Conservation (phyloP, 768 basidiomycete species). For the Chalciporus sphaerocephalus region DNA sequence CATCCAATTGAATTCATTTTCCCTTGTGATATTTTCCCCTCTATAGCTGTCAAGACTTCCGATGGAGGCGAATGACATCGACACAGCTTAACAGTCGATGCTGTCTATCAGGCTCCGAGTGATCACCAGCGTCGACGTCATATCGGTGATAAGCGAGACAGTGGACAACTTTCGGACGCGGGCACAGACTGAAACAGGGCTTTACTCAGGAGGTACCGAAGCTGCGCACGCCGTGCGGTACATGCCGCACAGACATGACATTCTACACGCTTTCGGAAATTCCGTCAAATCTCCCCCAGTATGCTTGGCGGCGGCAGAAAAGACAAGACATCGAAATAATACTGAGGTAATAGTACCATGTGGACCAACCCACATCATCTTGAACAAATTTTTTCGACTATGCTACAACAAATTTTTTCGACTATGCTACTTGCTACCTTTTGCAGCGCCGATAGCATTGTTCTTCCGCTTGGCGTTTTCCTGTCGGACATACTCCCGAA, state of each 20-base stretch:
- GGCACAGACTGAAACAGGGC: too few species aligned
- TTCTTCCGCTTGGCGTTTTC: slow-evolving; percentile 25
- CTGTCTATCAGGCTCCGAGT: too few species aligned
- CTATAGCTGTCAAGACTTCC: too few species aligned
- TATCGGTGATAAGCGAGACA: neutral
- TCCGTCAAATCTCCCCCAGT: neutral
- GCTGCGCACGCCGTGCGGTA: neutral
- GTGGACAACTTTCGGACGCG: too few species aligned
- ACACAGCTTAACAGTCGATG: too few species aligned
- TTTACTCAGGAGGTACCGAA: neutral
- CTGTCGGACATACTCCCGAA: slow-evolving; percentile 19
- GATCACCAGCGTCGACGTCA: too few species aligned
- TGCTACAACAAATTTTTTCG: too few species aligned
- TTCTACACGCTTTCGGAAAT: neutral
- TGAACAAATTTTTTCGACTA: too few species aligned
- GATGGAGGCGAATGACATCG: too few species aligned
- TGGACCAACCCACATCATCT: neutral
- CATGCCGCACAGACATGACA: neutral
- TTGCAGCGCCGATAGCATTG: slow-evolving; percentile 19
- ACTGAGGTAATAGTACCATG: neutral
- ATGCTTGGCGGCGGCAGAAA: too few species aligned
- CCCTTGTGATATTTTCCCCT: too few species aligned
- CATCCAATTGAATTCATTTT: too few species aligned
- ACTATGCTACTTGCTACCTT: slow-evolving; percentile 23
- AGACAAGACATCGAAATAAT: neutral